Evolutionary conservation across 495 filamentous ascomycete genomes (phyloP).

Genomic region (Pseudoneurospora amorphoporcata): DNA sequence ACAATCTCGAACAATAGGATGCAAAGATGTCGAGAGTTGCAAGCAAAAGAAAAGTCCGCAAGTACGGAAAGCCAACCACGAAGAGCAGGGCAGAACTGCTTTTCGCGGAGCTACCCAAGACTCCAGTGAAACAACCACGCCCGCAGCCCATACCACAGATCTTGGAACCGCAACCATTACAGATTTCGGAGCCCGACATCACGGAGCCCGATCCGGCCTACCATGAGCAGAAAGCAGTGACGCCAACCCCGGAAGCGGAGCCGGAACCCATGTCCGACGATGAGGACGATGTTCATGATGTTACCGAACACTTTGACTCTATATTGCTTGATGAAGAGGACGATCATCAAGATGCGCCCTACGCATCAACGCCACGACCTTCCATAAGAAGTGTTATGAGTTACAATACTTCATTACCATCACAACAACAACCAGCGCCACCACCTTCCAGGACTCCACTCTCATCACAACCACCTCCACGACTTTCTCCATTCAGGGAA

Average conservation of each 20-base stretch:
- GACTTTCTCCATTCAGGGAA: neutral
- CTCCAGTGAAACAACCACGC: constrained; percentile 17
- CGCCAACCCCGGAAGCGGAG: neutral
- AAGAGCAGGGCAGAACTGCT: constrained; percentile 27
- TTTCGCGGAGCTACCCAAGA: constrained; percentile 34
- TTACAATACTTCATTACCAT: neutral
- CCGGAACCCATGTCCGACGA: neutral
- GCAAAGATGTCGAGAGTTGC: constrained; percentile 15
- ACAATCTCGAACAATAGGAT: neutral
- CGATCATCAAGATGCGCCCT: neutral
- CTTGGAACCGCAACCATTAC: neutral
- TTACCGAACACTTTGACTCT: neutral
- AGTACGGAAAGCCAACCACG: constrained; percentile 33
- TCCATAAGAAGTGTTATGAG: neutral
- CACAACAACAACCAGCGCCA: neutral
- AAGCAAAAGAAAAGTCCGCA: constrained; percentile 23
- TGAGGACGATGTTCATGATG: neutral
- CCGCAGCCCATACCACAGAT: neutral
- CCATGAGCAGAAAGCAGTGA: neutral
- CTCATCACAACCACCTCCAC: neutral
- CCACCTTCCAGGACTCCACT: neutral
- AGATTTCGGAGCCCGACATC: neutral
- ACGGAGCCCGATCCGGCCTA: neutral
- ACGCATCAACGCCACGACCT: neutral
- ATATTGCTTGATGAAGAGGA: neutral